Evolutionary conservation across 495 filamentous ascomycete genomes (phyloP).

Genomic region (Penicillium tannophilum): DNA sequence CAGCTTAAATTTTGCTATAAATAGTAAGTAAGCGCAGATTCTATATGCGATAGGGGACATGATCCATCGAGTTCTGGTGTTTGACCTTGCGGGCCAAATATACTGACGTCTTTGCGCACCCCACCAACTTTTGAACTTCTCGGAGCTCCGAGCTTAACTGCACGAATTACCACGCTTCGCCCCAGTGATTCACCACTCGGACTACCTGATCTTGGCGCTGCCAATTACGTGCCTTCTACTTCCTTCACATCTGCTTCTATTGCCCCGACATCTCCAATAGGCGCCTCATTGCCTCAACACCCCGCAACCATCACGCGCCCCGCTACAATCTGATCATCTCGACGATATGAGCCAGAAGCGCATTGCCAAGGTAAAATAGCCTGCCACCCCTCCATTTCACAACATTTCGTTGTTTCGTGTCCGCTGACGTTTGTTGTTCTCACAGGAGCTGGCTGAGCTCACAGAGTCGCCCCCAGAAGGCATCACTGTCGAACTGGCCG

Average conservation of each 20-base stretch:
- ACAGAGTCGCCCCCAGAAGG: slow-evolving; percentile 62
- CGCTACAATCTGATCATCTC: slow-evolving; percentile 12
- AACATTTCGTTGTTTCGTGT: not conserved
- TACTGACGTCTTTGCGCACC: slow-evolving; percentile 36
- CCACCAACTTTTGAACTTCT: slow-evolving; percentile 15
- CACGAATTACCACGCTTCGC: slow-evolving; percentile 4
- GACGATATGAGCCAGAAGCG: slow-evolving; percentile 58
- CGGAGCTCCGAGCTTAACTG: slow-evolving; percentile 20
- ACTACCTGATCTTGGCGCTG: slow-evolving; percentile 11
- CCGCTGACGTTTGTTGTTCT: slow-evolving; percentile 8
- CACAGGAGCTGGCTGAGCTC: slow-evolving; percentile 75
- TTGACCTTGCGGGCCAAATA: slow-evolving; percentile 7
- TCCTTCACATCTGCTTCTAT: slow-evolving; percentile 34
- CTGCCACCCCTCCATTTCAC: not conserved
- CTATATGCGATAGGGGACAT: not conserved
- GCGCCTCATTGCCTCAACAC: slow-evolving; percentile 17
- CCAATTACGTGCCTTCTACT: slow-evolving; percentile 23
- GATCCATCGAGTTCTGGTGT: not conserved
- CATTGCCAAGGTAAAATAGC: slow-evolving; percentile 56
- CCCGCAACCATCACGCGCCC: slow-evolving; percentile 22
- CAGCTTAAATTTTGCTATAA: not conserved
- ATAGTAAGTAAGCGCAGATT: not conserved
- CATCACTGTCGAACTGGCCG: slow-evolving; percentile 63
- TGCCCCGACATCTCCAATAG: slow-evolving; percentile 18
- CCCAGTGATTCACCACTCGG: not conserved